Percentiles rank a stretch among this genome's conserved stretches.
Conservation (phyloP, 1,284 basidiomycete genomes). For the Waitea zeae region DNA sequence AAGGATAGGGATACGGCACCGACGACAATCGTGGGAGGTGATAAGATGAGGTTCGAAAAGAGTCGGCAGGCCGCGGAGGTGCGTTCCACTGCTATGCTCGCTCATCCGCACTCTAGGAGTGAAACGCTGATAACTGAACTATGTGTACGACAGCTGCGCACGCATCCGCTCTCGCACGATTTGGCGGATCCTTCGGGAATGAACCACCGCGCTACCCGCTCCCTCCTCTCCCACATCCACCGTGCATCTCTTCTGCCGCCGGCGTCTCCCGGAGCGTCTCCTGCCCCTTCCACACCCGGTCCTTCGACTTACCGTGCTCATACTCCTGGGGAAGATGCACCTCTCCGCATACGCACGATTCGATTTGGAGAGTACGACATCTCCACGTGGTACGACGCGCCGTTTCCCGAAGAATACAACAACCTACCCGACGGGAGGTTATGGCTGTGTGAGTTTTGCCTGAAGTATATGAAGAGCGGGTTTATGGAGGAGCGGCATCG, state of each 20-base stretch:
- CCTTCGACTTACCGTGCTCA: constrained; percentile 8
- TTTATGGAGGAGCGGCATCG: constrained; percentile 81
- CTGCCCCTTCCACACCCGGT: constrained; percentile 20
- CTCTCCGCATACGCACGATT: constrained; percentile 67
- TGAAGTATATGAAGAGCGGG: constrained; percentile 96
- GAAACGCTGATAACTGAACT: constrained; percentile 4
- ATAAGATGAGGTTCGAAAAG: constrained; percentile 65
- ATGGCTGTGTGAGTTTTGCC: constrained; percentile 96
- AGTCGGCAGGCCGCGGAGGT: constrained; percentile 62
- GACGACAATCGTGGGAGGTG: constrained; percentile 47
- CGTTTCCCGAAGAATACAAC: constrained; percentile 96
- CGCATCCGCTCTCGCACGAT: too few relatives aligned
- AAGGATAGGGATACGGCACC: constrained; percentile 63
- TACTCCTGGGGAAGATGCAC: constrained; percentile 13
- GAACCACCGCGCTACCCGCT: constrained; percentile 42
- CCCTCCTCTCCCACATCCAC: constrained; percentile 37
- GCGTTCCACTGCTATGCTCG: constrained; percentile 8
- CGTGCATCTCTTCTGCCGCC: constrained; percentile 15
- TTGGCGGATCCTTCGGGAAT: too few relatives aligned
- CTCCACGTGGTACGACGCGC: constrained; percentile 97
- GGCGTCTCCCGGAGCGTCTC: constrained; percentile 13
- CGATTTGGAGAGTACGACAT: constrained; percentile 93
- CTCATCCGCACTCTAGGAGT: not conserved
- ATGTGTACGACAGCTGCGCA: constrained; percentile 23
- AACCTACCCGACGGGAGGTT: constrained; percentile 83